These are phyloP conservation scores for Cladosporium sp. DNA, from an alignment of 2,329 filamentous ascomycete genomes.

Conservation along the genomic window DNA sequence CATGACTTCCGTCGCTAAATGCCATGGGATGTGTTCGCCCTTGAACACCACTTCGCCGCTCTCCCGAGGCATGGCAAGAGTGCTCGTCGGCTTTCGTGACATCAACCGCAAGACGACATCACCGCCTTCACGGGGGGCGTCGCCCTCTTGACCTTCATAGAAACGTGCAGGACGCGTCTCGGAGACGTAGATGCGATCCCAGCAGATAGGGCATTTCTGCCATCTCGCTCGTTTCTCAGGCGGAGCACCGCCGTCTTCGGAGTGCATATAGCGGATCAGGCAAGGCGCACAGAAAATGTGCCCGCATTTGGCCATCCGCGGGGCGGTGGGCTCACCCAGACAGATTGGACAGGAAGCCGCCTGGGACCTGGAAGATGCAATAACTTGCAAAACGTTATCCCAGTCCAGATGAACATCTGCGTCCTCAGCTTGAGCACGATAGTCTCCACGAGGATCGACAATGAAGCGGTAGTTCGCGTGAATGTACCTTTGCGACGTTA, in stretches of 20 bases:
- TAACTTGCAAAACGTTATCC: conserved; percentile 83
- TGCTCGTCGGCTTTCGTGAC: conserved; percentile 73
- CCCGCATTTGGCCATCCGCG: conserved; percentile 93
- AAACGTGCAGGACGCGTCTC: conserved; percentile 87
- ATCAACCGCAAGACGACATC: conserved; percentile 88
- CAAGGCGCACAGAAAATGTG: conserved; percentile 96
- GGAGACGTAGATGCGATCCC: conserved; percentile 86
- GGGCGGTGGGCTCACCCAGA: conserved; percentile 84
- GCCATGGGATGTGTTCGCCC: conserved; percentile 84
- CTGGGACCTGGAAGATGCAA: conserved; percentile 87
- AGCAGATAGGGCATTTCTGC: conserved; percentile 96
- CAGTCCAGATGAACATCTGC: conserved; percentile 88
- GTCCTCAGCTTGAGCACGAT: conserved; percentile 74
- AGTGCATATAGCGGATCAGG: conserved; percentile 92
- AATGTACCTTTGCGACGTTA: conserved; percentile 58
- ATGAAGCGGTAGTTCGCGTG: conserved; percentile 98
- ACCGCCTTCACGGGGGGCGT: conserved; percentile 73
- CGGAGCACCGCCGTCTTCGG: conserved; percentile 63
- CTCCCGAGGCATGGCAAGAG: conserved; percentile 81
- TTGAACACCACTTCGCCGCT: conserved; percentile 65
- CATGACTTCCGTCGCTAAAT: conserved; percentile 86
- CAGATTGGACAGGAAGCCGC: conserved; percentile 89
- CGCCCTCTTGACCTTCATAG: conserved; percentile 82
- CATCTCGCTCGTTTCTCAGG: conserved; percentile 70
- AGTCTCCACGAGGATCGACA: conserved; percentile 76